These are phyloP conservation scores for Tolypocladium guangdongense DNA, from an alignment of 2,329 filamentous ascomycete species.

Conservation along the genomic window DNA sequence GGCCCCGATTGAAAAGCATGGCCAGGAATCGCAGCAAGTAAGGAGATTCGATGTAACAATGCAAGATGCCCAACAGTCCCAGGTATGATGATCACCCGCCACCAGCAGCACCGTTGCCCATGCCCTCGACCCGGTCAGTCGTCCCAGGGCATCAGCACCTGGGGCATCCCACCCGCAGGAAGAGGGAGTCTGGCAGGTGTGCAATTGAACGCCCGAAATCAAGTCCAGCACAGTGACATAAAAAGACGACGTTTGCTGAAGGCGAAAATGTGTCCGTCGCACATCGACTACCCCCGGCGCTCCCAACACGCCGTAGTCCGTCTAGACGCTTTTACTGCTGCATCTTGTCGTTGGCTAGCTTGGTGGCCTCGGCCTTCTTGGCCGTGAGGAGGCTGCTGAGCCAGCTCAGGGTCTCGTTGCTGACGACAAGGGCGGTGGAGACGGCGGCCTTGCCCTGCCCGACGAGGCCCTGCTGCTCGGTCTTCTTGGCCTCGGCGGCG, in stretches of 20 bases:
- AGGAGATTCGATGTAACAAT: background rate
- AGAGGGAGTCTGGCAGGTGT: background rate
- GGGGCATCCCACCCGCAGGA: background rate
- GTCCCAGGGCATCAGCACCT: background rate
- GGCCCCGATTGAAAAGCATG: background rate
- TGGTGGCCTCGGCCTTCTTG: slow-evolving; percentile 53
- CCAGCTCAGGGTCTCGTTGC: slow-evolving; percentile 52
- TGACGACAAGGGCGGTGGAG: slow-evolving; percentile 55
- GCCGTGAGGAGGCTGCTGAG: slow-evolving; percentile 45
- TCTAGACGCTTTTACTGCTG: slow-evolving; percentile 22
- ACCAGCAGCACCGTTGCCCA: background rate
- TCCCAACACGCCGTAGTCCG: background rate
- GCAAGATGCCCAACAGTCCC: background rate
- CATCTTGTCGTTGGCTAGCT: slow-evolving; percentile 39
- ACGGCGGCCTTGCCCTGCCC: slow-evolving; percentile 59
- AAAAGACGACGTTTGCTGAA: background rate
- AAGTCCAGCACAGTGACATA: background rate
- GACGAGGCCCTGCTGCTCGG: slow-evolving; percentile 52
- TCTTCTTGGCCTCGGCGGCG: slow-evolving; percentile 49
- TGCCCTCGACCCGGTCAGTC: background rate
- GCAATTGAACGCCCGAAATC: background rate
- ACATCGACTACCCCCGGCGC: background rate
- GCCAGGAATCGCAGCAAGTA: background rate
- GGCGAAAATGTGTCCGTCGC: background rate
- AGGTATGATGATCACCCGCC: slow-evolving; percentile 1